Evolutionary conservation across 2,329 filamentous ascomycete species (phyloP), one percentile per base, ranked within the genome.

Genomic region (Boeremia exigua): DNA sequence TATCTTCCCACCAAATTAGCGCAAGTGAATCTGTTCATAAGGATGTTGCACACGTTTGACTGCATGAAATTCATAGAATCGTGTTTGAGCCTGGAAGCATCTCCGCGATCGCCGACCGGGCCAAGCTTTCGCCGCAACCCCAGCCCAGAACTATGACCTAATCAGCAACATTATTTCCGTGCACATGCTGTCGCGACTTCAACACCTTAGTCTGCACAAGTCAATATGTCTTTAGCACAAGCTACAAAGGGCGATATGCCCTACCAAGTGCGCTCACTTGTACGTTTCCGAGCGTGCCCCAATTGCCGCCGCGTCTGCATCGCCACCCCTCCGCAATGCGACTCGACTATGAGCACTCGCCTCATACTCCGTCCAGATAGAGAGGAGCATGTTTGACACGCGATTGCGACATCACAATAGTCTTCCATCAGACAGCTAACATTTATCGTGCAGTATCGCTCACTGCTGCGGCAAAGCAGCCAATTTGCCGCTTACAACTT

Each of bases 401-500:
- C 36, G 9, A 14, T 15, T 23, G 11, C 23, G 8, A 28, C 12
- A n/a, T n/a, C 8, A 23, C 5, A 2, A 28, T 4, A 11, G 1
- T 29, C 4, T 14, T 5, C 14, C 15, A 2, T 15, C 17, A 4
- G 9, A 25, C 17, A 34, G 32, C 43, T 56, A 42, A 56, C 36
- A 6, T 37, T 6, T 28, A 47, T 64, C 4, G 14, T 32, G 47
- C 61, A 96, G 93, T 98, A 96, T 79, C 93, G 95, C 65, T 94
- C 94, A 71, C 82, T 99, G 68, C 82, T 98, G 70, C 90, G 93
- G 67, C 90, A 95, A 76, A 88, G 92, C 60, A 83, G 84, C 59
- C 90, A 96, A 72, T 98, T 99, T 77, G 86, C 92, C 60, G 87
- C 90, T 66, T 99, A 98, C 82, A 99, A 98, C 80, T 99, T 97